Base-by-base conservation (phyloP, 2,329 filamentous ascomycete species). In the Dendrostoma leiphaemia region DNA sequence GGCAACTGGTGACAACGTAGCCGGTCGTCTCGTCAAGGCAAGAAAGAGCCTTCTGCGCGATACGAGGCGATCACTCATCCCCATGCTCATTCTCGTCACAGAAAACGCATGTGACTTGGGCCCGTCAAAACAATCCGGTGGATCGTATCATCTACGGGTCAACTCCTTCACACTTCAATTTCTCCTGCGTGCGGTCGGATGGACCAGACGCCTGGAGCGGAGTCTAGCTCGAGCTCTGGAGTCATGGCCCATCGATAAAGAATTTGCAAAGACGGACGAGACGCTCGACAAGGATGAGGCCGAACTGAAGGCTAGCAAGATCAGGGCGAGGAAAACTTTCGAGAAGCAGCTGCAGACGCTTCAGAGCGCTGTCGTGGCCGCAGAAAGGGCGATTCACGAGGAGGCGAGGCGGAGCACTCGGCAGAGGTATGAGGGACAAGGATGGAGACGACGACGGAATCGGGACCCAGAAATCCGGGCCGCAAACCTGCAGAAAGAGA, bases 121-220 rank as follows among this genome's bases (percentile, higher is more conserved):
- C 13, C 53, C 31, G 19, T 40, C 43, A 3, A 37, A 48, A 31
- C 28, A 47, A 9, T 41, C 23, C 9, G 19, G 31, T 15, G 32
- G 34, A 9, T 31, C 6, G 13, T 10, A 15, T 13, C 48, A 19
- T 3, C 15, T 57, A 8, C 21, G 46, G 9, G 24, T 57, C 19
- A 44, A 54, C 48, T 31, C 31, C 6, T 57, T 55, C 38, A 51
- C 48, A n/a, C 21, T 54, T 17, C 55, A 57, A 6, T 57, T 57
- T 28, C 38, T 54, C 19, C 23, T 55, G 21, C 34, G 55, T 26
- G 29, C 43, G 10, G 37, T 57, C 5, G 35, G 37, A 29, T 57
- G 55, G 55, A 37, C 51, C 29, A 32, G 13, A 13, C 38, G 52
- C 28, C 55, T 57, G 23, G 19, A 45, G 10, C 24, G 31, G 13